A percentile compares a stretch with the other conserved stretches of the same genome.
Evolutionary conservation across 2,329 filamentous ascomycete species (phyloP).

Genomic region (Diaporthe amygdali): DNA sequence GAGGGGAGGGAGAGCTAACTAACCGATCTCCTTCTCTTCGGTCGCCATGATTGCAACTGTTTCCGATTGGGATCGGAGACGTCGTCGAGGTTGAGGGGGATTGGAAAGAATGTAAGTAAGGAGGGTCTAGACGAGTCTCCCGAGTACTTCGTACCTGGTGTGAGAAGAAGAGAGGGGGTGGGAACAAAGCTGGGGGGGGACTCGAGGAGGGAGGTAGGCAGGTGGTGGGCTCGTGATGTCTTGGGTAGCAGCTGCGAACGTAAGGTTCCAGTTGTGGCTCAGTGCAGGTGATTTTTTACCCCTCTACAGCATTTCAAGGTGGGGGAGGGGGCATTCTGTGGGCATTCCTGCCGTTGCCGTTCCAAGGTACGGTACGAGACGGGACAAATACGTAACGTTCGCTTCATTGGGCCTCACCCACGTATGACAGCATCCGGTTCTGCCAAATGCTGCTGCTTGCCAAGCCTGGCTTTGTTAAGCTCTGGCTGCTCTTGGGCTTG

Average conservation of each 20-base stretch:
- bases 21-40: slow-evolving; percentile 45
- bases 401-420: not conserved
- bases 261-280: slow-evolving; percentile 15
- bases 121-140: slow-evolving; percentile 12
- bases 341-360: slow-evolving; percentile 23
- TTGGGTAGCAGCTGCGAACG: slow-evolving; percentile 14
- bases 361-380: not conserved
- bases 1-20: slow-evolving; percentile 29
- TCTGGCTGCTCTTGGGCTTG: not conserved
- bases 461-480: not conserved
- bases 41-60: slow-evolving; percentile 40
- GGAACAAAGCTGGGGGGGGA: slow-evolving; percentile 23
- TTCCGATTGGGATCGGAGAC: not conserved
- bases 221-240: slow-evolving; percentile 19
- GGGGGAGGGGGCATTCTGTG: slow-evolving; percentile 36
- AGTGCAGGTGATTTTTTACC: slow-evolving; percentile 26
- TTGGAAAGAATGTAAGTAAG: slow-evolving; percentile 2
- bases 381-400: slow-evolving; percentile 1
- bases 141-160: slow-evolving; percentile 9
- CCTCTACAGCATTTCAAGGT: slow-evolving; percentile 30
- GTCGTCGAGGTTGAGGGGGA: not conserved
- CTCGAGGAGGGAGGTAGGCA: slow-evolving; percentile 8
- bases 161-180: not conserved
- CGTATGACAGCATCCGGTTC: slow-evolving; percentile 21
- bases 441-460: not conserved